Conservation (phyloP, 176 grass and related monocot species). For the Triticum urartu region DNA sequence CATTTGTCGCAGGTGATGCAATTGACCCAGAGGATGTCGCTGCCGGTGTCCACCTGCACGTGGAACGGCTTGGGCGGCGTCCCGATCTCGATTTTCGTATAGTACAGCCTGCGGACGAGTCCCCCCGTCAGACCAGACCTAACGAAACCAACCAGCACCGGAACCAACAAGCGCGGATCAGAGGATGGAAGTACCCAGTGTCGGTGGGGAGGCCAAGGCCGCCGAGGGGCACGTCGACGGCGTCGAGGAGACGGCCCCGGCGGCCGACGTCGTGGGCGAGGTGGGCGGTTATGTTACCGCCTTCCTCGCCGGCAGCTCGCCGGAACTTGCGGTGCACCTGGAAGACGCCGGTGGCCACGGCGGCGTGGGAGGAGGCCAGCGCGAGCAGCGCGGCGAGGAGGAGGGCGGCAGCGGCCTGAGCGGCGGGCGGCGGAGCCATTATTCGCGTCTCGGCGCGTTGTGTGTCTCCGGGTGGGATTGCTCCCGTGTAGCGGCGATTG, state of each 20-base stretch:
- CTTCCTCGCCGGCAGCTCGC: not conserved
- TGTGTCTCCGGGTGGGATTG: not conserved
- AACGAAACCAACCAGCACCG: not conserved
- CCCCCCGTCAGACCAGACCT: not conserved
- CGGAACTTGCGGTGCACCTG: slow-evolving; percentile 46
- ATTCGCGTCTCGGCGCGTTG: not conserved
- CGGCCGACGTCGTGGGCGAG: slow-evolving; percentile 52
- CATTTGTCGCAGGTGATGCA: slow-evolving; percentile 71
- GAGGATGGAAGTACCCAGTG: slow-evolving; percentile 50
- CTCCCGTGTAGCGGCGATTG: not conserved
- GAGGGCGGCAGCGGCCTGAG: slow-evolving; percentile 7
- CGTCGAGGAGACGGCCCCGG: slow-evolving; percentile 50
- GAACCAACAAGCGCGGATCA: not conserved
- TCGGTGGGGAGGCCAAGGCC: slow-evolving; percentile 61
- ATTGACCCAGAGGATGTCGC: slow-evolving; percentile 93
- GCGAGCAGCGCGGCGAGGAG: slow-evolving; percentile 12
- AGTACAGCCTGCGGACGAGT: slow-evolving; percentile 64
- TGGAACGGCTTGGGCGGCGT: slow-evolving; percentile 71
- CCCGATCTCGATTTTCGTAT: slow-evolving; percentile 75
- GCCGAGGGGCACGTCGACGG: slow-evolving; percentile 54
- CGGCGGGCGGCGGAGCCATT: slow-evolving; percentile 13
- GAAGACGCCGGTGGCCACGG: slow-evolving; percentile 31
- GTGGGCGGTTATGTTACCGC: slow-evolving; percentile 18
- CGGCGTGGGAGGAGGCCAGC: not conserved
- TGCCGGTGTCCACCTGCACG: slow-evolving; percentile 95